These are phyloP conservation scores for Amanita brunnescens DNA, from an alignment of 768 basidiomycete species.

Conservation along the genomic window DNA sequence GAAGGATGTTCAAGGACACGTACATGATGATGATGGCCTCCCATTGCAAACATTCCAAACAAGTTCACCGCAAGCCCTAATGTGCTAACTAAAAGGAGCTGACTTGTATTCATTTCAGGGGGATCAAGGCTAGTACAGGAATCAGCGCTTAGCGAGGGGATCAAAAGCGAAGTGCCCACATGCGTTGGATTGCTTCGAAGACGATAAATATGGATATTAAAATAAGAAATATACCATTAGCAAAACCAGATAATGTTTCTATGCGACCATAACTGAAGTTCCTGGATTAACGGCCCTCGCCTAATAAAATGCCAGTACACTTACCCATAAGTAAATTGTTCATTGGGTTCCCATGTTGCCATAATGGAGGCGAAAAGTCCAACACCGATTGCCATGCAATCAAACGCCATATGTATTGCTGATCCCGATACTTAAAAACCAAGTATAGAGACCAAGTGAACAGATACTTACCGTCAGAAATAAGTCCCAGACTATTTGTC, in stretches of 20 bases:
- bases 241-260: constrained; percentile 95
- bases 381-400: constrained; percentile 95
- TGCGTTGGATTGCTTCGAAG: constrained; percentile 92
- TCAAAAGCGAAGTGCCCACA: constrained; percentile 39
- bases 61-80: constrained; percentile 90
- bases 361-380: constrained; percentile 95
- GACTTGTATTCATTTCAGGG: constrained; percentile 96
- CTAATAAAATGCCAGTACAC: constrained; percentile 14
- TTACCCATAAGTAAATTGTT: constrained; percentile 91
- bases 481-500: constrained; percentile 94
- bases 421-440: constrained; percentile 5
- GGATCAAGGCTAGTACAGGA: constrained; percentile 61
- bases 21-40: constrained; percentile 87
- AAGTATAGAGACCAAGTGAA: background rate
- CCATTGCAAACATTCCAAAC: constrained; percentile 99
- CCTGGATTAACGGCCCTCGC: constrained; percentile 1
- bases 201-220: constrained; percentile 97
- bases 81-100: constrained; percentile 81
- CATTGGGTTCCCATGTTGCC: constrained; percentile 96
- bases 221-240: constrained; percentile 91
- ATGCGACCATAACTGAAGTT: constrained; percentile 81
- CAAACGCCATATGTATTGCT: constrained; percentile 99
- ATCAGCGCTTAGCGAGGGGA: background rate
- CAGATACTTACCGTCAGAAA: constrained; percentile 73
- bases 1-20: constrained; percentile 13